Conservation (phyloP, 495 filamentous ascomycete species). For the Astrothelium subdiscretum region DNA sequence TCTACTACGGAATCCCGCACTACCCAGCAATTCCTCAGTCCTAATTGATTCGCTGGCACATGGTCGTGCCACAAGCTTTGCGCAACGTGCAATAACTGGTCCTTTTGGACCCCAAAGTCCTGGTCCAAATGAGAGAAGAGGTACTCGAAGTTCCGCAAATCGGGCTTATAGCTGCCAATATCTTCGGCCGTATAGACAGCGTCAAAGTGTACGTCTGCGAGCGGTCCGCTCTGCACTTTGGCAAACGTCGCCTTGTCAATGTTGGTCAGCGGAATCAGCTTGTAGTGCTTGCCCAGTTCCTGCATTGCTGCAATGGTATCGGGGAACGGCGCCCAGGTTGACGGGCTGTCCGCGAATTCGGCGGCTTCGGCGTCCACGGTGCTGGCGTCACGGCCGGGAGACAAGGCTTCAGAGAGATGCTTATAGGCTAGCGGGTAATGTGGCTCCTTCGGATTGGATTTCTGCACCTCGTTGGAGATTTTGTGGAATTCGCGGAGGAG, state of each 20-base stretch:
- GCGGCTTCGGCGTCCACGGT: constrained; percentile 11
- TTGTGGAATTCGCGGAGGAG: constrained; percentile 11
- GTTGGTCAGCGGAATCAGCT: constrained; percentile 62
- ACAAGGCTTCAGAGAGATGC: constrained; percentile 8
- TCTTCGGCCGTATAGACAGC: constrained; percentile 62
- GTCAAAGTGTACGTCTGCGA: constrained; percentile 47
- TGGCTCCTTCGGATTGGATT: constrained; percentile 10
- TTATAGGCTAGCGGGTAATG: constrained; percentile 14
- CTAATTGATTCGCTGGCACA: constrained; percentile 49
- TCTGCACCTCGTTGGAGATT: constrained; percentile 10
- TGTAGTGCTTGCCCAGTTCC: constrained; percentile 46
- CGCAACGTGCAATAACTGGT: constrained; percentile 55
- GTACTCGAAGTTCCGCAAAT: constrained; percentile 53
- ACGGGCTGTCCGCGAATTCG: constrained; percentile 7
- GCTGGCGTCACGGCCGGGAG: constrained; percentile 8
- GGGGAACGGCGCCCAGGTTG: constrained; percentile 16
- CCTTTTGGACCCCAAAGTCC: constrained; percentile 44
- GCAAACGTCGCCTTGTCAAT: constrained; percentile 53
- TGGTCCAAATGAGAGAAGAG: constrained; percentile 41
- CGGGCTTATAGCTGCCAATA: constrained; percentile 67
- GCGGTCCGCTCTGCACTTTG: constrained; percentile 37
- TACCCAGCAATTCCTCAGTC: constrained; percentile 61
- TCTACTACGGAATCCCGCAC: constrained; percentile 38
- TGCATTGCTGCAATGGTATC: constrained; percentile 21
- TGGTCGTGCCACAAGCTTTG: constrained; percentile 63